Base-by-base conservation (phyloP, 2,329 filamentous ascomycete genomes). In the Pseudogymnoascus sp. region DNA sequence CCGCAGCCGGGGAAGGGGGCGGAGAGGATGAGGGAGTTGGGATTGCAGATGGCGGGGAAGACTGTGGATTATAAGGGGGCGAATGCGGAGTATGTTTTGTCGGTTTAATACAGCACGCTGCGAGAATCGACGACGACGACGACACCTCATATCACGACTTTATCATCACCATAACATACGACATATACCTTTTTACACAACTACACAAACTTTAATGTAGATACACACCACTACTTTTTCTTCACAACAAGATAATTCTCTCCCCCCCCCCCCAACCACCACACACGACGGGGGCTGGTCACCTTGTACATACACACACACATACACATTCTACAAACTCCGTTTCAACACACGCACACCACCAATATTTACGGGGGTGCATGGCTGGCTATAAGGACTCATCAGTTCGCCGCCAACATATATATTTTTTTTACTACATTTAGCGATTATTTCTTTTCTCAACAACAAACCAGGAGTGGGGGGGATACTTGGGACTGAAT, bases 11-110 rank as follows among this genome's bases (percentile, higher is more conserved):
- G 95, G 63, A 89, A 91, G 73, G 95, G 95, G 63, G 91, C 91
- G 37, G 90, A 97, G 79, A 86, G 93, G 68, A 99, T 99, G 95
- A 84, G 88, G 71, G 90, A 96, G 76, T 83, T 99, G 65, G 95
- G 93, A 62, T 82, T 97, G 63, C 85, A 93, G 73, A 90, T 95
- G 82, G 91, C 91, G 65, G 91, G 91, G 72, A 92, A 90, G 77
- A 79, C 80, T 63, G 89, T 87, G 71, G 85, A 83, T 70, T 86
- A 86, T 74, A 89, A 90, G 71, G 77, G 77, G 63, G 73, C 78
- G 67, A 76, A 75, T 57, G 74, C 77, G 62, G 79, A 81, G 71
- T 90, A 91, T 75, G 88, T 93, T 73, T 80, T 93, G 71, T 92
- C 89, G 66, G 79, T 91, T 71, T 91, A 7, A 23, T 4, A 10